Conservation (phyloP, 352 stramenopile genomes). For the Pythium volutum region DNA sequence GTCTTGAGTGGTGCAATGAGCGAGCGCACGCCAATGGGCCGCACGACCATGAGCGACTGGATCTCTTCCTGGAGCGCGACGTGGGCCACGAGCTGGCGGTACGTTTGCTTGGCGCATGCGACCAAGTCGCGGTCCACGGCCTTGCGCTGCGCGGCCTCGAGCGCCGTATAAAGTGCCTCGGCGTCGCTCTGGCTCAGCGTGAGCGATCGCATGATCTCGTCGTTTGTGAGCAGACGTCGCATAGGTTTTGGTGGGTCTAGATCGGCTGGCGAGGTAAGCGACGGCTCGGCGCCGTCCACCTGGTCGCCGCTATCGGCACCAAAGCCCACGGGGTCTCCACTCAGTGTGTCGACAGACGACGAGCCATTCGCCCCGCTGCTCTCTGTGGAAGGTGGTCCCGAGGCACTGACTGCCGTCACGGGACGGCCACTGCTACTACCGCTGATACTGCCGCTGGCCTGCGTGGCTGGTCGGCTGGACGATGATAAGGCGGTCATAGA, state of each 20-base stretch:
- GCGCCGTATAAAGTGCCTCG: slow-evolving; percentile 71
- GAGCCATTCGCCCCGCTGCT: background rate
- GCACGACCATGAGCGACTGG: slow-evolving; percentile 60
- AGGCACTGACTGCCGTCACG: background rate
- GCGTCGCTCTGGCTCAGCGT: slow-evolving; percentile 64
- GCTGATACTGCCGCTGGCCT: background rate
- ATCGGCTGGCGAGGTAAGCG: background rate
- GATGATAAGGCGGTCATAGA: background rate
- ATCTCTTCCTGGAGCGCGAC: slow-evolving; percentile 76
- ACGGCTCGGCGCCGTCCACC: slow-evolving; percentile 25
- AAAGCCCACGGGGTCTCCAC: background rate
- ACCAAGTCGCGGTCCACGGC: slow-evolving; percentile 53
- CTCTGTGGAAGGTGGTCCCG: background rate
- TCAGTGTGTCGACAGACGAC: background rate
- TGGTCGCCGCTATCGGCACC: slow-evolving; percentile 4
- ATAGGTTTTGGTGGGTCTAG: slow-evolving; percentile 11
- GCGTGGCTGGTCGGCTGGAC: slow-evolving; percentile 10
- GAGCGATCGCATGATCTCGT: slow-evolving; percentile 46
- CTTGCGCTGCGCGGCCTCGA: slow-evolving; percentile 64
- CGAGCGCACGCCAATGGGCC: slow-evolving; percentile 71
- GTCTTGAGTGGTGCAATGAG: slow-evolving; percentile 61
- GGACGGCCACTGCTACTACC: slow-evolving; percentile 11
- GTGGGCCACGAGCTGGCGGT: slow-evolving; percentile 69
- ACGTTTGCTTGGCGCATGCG: slow-evolving; percentile 48
- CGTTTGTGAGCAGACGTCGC: slow-evolving; percentile 28